phyloP scores from a whole-genome alignment of 2,329 filamentous ascomycete species.

The Grosmannia penicillata region DNA sequence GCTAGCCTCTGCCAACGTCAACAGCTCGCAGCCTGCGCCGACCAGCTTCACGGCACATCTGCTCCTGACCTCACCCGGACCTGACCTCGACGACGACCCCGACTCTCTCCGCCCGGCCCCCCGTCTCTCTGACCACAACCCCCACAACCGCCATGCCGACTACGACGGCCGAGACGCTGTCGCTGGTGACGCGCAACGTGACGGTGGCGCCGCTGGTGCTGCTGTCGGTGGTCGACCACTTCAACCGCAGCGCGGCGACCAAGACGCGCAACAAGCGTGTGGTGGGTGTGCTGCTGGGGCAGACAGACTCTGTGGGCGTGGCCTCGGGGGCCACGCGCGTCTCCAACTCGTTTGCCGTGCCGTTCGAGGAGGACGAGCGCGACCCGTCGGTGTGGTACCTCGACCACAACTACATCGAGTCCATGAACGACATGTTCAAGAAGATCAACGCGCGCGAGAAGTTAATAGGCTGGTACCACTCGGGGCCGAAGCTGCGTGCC shows the following conservation, averaged over 20 bases:
- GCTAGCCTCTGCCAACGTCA: too few relatives aligned
- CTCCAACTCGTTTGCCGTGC: constrained; percentile 34
- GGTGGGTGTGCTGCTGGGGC: constrained; percentile 84
- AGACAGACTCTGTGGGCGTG: constrained; percentile 96
- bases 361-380: constrained; percentile 97
- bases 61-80: too few relatives aligned
- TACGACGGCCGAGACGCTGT: constrained; percentile 92
- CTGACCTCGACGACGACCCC: too few relatives aligned
- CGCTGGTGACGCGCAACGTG: constrained; percentile 85
- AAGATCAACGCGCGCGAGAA: constrained; percentile 98
- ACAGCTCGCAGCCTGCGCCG: background rate
- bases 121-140: too few relatives aligned
- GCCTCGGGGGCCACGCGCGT: too few relatives aligned
- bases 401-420: constrained; percentile 98
- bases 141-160: constrained; percentile 82
- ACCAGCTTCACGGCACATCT: too few relatives aligned
- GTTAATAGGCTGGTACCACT: constrained; percentile 99
- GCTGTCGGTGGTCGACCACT: constrained; percentile 95
- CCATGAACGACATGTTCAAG: constrained; percentile 99
- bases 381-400: constrained; percentile 98
- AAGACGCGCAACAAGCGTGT: constrained; percentile 74
- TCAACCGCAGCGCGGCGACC: constrained; percentile 81
- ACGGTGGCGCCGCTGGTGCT: constrained; percentile 96
- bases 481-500: constrained; percentile 87
- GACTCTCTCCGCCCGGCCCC: constrained; percentile 2